These are phyloP conservation scores for Yarrowia sp. DNA, from an alignment of 805 yeast genomes.

Conservation along the genomic window DNA sequence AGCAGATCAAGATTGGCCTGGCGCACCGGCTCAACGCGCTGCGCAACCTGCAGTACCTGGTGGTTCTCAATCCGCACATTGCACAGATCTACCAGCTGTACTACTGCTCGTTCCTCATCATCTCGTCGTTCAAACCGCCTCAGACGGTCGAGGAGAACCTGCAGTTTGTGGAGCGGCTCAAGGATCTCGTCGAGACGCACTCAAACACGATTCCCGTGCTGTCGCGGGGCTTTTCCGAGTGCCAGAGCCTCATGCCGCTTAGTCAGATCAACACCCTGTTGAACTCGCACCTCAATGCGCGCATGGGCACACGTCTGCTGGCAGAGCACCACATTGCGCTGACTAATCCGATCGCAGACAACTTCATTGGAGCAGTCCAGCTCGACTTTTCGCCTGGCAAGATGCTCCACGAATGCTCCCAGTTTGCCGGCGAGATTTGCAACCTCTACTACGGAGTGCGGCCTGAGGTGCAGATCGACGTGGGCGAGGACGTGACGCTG, in stretches of 20 bases:
- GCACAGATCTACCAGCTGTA: constrained; percentile 74
- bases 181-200: constrained; percentile 67
- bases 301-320: constrained; percentile 81
- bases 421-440: constrained; percentile 79
- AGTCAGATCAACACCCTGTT: constrained; percentile 59
- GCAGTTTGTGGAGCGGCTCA: constrained; percentile 52
- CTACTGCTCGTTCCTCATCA: constrained; percentile 60
- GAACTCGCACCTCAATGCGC: constrained; percentile 72
- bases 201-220: constrained; percentile 78
- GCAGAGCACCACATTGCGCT: constrained; percentile 81
- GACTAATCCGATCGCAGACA: constrained; percentile 47
- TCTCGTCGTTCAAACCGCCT: constrained; percentile 47
- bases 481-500: constrained; percentile 56
- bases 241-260: constrained; percentile 46
- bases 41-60: constrained; percentile 75
- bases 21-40: constrained; percentile 71
- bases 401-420: constrained; percentile 61
- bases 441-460: constrained; percentile 77
- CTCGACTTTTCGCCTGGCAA: constrained; percentile 62
- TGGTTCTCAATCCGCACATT: constrained; percentile 81
- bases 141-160: constrained; percentile 53
- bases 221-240: constrained; percentile 79
- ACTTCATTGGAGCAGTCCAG: constrained; percentile 65
- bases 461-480: constrained; percentile 57
- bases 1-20: constrained; percentile 41